Conservation (phyloP, 371 early-diverging fungal genomes). For the Mortierella sp. region DNA sequence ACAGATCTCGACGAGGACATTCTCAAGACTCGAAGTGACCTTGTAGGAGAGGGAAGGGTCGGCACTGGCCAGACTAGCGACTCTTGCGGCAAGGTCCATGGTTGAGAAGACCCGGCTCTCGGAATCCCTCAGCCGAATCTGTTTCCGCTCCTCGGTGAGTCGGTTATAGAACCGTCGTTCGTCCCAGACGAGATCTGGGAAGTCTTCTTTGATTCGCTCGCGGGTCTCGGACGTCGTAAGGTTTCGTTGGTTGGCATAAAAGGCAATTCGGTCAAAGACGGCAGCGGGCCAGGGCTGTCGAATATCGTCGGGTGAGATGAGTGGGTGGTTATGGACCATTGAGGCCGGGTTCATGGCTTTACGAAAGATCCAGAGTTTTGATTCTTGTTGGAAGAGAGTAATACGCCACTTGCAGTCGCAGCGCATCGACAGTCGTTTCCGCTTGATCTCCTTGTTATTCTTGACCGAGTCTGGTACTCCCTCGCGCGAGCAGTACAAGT, state of each 20-base stretch:
- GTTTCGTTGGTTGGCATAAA: slow-evolving; percentile 63
- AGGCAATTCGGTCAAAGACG: slow-evolving; percentile 69
- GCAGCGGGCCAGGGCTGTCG: slow-evolving; percentile 71
- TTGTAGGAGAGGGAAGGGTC: slow-evolving; percentile 40
- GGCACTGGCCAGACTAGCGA: slow-evolving; percentile 59
- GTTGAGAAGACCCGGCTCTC: slow-evolving; percentile 63
- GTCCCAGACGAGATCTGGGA: slow-evolving; percentile 71
- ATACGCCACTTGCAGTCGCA: slow-evolving; percentile 79
- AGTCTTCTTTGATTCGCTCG: slow-evolving; percentile 64
- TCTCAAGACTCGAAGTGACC: slow-evolving; percentile 41
- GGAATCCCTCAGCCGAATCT: slow-evolving; percentile 68
- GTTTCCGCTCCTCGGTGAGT: slow-evolving; percentile 72
- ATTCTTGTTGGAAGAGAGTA: slow-evolving; percentile 69
- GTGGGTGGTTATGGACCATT: slow-evolving; percentile 68
- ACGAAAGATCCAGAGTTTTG: slow-evolving; percentile 69
- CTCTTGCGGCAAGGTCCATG: slow-evolving; percentile 65
- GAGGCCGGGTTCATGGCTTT: slow-evolving; percentile 74
- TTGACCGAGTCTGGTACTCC: slow-evolving; percentile 73
- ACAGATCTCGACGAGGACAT: slow-evolving; percentile 43
- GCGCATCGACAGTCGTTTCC: slow-evolving; percentile 70
- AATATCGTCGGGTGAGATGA: slow-evolving; percentile 73
- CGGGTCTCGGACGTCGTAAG: slow-evolving; percentile 71
- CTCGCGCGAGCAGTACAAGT: slow-evolving; percentile 75
- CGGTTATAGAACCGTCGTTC: slow-evolving; percentile 76
- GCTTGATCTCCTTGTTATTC: slow-evolving; percentile 69